Conservation (phyloP, 2,329 filamentous ascomycete genomes). For the Exophiala phaeomuriformis region DNA sequence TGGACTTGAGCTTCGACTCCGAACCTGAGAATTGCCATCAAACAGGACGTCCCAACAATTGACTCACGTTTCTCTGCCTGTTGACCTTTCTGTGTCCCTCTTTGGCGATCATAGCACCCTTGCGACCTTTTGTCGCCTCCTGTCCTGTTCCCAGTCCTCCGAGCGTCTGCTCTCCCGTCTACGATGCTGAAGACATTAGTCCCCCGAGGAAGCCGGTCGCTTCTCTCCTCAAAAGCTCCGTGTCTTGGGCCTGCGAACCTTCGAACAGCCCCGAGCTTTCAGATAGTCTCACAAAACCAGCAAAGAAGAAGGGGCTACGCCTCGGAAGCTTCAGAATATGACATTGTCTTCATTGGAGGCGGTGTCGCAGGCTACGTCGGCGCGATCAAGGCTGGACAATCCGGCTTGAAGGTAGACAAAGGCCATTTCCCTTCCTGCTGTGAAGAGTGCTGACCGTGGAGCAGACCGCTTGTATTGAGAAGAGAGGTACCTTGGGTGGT, state of each 20-base stretch:
- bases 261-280: slow-evolving; percentile 23
- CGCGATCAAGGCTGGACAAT: slow-evolving; percentile 97
- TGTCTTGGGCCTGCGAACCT: slow-evolving; percentile 26
- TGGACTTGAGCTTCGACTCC: neutral
- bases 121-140: slow-evolving; percentile 19
- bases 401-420: slow-evolving; percentile 73
- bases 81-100: slow-evolving; percentile 7
- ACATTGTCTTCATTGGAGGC: slow-evolving; percentile 94
- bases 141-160: slow-evolving; percentile 2
- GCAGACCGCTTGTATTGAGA: slow-evolving; percentile 95
- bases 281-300: slow-evolving; percentile 23
- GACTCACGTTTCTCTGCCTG: slow-evolving; percentile 15
- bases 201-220: slow-evolving; percentile 21
- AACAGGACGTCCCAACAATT: neutral
- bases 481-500: slow-evolving; percentile 87
- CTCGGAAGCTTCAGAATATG: slow-evolving; percentile 67
- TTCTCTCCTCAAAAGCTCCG: slow-evolving; percentile 23
- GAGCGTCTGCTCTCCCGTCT: neutral
- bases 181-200: slow-evolving; percentile 25
- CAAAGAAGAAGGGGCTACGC: slow-evolving; percentile 24
- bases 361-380: slow-evolving; percentile 98
- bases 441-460: slow-evolving; percentile 1
- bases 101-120: slow-evolving; percentile 6
- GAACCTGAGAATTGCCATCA: neutral
- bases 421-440: neutral